phyloP scores from a whole-genome alignment of 352 stramenopile genomes.

The Phytophthora pluvialis region DNA sequence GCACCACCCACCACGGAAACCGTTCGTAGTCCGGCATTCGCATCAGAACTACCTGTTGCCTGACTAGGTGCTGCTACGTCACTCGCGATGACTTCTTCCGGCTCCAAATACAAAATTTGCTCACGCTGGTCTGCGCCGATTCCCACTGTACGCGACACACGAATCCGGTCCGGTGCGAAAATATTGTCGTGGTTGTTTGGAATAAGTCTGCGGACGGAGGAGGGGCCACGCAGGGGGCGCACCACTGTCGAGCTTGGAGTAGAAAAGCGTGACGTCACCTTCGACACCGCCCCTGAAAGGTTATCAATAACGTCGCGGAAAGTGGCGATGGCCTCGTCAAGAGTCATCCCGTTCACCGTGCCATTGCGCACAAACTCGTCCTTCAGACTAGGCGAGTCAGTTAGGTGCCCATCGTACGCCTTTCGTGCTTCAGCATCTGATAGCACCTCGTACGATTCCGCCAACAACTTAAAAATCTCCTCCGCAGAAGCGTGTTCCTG shows the following conservation, averaged over 20 bases:
- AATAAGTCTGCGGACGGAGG: constrained; percentile 49
- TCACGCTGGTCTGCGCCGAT: constrained; percentile 69
- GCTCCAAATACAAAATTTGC: constrained; percentile 78
- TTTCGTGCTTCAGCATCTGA: constrained; percentile 66
- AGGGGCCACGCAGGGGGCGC: constrained; percentile 45
- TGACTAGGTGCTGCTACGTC: constrained; percentile 52
- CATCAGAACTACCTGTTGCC: constrained; percentile 24
- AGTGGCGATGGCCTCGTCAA: constrained; percentile 84
- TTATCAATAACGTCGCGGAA: constrained; percentile 83
- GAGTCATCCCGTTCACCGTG: constrained; percentile 82
- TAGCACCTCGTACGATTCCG: constrained; percentile 85
- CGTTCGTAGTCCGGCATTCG: constrained; percentile 49
- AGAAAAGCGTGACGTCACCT: constrained; percentile 69
- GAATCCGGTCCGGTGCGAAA: constrained; percentile 74
- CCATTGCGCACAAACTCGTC: constrained; percentile 83
- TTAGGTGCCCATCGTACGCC: constrained; percentile 70
- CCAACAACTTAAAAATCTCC: constrained; percentile 84
- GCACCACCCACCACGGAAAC: constrained; percentile 77
- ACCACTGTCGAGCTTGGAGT: constrained; percentile 76
- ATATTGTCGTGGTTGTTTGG: constrained; percentile 89
- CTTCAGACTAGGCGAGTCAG: constrained; percentile 51
- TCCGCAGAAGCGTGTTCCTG: constrained; percentile 75
- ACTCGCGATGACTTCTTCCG: constrained; percentile 73
- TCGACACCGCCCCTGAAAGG: constrained; percentile 55
- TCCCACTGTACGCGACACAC: constrained; percentile 62